Conservation (phyloP, 2,329 filamentous ascomycete genomes). For the Conoideocrella luteorostrata region DNA sequence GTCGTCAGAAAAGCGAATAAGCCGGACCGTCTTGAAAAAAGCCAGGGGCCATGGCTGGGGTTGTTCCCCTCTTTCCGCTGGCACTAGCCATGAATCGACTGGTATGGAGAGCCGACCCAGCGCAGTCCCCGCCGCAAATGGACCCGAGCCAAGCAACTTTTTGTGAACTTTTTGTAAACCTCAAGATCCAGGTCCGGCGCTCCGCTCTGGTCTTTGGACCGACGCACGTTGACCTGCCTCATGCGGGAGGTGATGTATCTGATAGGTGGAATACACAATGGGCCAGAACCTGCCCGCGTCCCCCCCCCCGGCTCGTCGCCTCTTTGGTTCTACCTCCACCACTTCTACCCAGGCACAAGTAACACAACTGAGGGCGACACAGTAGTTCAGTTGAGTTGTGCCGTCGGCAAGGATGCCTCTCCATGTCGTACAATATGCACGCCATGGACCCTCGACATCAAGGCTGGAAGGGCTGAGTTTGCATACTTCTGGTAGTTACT, state of each 20-base stretch:
- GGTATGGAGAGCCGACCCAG: background rate
- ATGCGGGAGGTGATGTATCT: constrained; percentile 5
- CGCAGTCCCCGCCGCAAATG: background rate
- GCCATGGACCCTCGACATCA: background rate
- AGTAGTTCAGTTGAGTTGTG: background rate
- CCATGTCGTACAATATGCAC: background rate
- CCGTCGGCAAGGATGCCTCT: background rate
- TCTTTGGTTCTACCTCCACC: background rate
- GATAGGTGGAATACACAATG: constrained; percentile 1
- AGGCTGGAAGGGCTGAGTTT: background rate
- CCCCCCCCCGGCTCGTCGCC: background rate
- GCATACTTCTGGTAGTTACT: background rate
- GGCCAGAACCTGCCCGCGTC: background rate
- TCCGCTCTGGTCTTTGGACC: background rate
- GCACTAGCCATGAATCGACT: background rate
- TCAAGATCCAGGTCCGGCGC: background rate
- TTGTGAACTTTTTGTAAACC: background rate
- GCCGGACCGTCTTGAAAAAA: background rate
- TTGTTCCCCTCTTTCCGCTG: background rate
- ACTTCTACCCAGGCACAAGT: background rate
- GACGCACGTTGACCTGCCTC: constrained; percentile 4
- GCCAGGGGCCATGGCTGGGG: too few relatives aligned
- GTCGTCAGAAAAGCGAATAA: background rate
- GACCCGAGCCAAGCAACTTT: background rate
- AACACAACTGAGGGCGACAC: background rate